Evolutionary conservation across 2,329 filamentous ascomycete genomes (phyloP).

Genomic region (Zalaria sp.): DNA sequence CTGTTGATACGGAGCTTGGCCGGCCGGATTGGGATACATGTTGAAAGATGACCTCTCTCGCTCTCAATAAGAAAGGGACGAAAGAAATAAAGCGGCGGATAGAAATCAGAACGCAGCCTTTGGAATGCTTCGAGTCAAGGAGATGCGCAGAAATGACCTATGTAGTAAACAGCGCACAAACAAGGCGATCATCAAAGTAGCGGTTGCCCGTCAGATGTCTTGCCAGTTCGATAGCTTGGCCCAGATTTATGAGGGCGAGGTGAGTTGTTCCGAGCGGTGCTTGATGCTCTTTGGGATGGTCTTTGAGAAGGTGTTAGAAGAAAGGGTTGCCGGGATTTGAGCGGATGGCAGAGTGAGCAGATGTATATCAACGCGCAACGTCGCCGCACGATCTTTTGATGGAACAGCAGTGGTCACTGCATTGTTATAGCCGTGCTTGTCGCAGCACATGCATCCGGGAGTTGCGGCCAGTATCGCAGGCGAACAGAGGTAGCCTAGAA

Average conservation of each 20-base stretch:
- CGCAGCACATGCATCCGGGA: no score
- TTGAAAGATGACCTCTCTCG: background rate
- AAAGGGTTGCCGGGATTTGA: slow-evolving; percentile 1
- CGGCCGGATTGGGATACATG: slow-evolving; percentile 14
- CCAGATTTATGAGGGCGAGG: no score
- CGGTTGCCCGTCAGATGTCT: no score
- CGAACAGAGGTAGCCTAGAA: no score
- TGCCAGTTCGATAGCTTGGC: no score
- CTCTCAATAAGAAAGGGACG: background rate
- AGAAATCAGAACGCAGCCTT: background rate
- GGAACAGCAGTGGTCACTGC: no score
- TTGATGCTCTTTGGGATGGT: no score
- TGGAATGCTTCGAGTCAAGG: background rate
- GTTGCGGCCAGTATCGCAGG: no score
- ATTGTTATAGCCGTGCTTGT: no score
- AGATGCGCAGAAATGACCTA: slow-evolving; percentile 2
- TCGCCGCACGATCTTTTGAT: no score
- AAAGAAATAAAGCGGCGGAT: background rate
- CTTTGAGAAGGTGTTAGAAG: background rate
- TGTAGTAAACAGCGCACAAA: background rate
- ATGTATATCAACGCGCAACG: slow-evolving; percentile 1
- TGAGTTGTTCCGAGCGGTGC: no score
- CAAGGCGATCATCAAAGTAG: no score
- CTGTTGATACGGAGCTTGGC: slow-evolving; percentile 16
- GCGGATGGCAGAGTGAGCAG: slow-evolving; percentile 2